Percentiles rank a stretch among this genome's conserved stretches.
Conservation (phyloP, 352 stramenopile species). For the Phytophthora uliginosa region DNA sequence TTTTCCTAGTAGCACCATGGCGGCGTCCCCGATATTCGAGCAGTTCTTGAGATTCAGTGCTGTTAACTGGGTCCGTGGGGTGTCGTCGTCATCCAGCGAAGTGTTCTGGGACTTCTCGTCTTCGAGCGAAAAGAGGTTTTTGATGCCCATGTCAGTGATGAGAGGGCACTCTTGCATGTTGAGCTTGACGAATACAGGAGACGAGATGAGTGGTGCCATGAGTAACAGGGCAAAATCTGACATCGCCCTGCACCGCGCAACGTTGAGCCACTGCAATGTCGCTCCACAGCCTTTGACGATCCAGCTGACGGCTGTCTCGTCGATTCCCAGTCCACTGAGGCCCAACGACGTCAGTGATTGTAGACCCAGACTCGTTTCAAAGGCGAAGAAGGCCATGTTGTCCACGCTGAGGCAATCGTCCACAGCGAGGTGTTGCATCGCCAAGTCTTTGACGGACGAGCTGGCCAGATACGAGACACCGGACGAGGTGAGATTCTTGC, state of each 20-base stretch:
- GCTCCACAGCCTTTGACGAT: conserved; percentile 64
- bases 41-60: conserved; percentile 74
- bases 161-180: conserved; percentile 58
- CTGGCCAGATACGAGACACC: conserved; percentile 67
- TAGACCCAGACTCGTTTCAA: conserved; percentile 59
- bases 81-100: conserved; percentile 28
- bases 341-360: conserved; percentile 44
- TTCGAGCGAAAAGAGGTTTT: conserved; percentile 54
- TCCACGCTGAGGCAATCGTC: conserved; percentile 68
- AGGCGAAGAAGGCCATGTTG: conserved; percentile 83
- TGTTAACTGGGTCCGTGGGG: conserved; percentile 4
- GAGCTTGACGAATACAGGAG: conserved; percentile 40
- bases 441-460: conserved; percentile 33
- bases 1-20: conserved; percentile 44
- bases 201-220: conserved; percentile 50
- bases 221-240: conserved; percentile 72
- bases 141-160: conserved; percentile 59
- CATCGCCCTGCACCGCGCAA: conserved; percentile 58
- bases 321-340: conserved; percentile 54
- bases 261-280: conserved; percentile 51
- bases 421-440: conserved; percentile 40
- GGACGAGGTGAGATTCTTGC: conserved; percentile 73
- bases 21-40: conserved; percentile 50
- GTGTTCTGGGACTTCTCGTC: conserved; percentile 19
- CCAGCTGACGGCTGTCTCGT: conserved; percentile 80